Conservation (phyloP, 371 early-diverging fungal species). For the Mucor piriformis region DNA sequence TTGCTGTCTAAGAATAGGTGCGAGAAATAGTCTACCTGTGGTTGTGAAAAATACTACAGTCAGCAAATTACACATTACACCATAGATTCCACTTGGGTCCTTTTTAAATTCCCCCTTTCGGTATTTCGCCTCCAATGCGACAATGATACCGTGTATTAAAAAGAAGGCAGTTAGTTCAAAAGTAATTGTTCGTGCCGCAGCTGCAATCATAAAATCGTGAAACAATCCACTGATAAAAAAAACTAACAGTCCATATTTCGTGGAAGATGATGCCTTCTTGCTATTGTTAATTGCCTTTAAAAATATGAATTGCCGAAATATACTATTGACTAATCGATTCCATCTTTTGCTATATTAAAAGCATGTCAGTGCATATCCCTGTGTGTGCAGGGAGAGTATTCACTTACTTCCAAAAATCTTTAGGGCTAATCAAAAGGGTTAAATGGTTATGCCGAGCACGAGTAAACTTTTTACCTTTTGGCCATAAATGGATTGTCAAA, state of each 20-base stretch:
- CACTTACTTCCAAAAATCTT: conserved; percentile 29
- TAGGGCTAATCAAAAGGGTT: conserved; percentile 13
- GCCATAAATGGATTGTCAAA: conserved; percentile 27
- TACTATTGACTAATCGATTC: conserved; percentile 16
- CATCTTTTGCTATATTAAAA: conserved; percentile 17
- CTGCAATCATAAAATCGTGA: conserved; percentile 27
- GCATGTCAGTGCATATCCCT: background rate
- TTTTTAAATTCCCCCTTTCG: conserved; percentile 5
- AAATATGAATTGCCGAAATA: conserved; percentile 16
- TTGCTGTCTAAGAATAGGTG: conserved; percentile 15
- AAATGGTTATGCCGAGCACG: background rate
- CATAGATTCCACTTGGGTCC: background rate
- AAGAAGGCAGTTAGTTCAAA: conserved; percentile 23
- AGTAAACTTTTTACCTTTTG: conserved; percentile 8
- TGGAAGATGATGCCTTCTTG: background rate
- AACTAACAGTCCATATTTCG: conserved; percentile 6
- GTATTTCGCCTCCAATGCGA: conserved; percentile 10
- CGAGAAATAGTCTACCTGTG: conserved; percentile 19
- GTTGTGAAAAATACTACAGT: conserved; percentile 15
- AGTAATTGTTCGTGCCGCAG: conserved; percentile 15
- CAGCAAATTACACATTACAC: conserved; percentile 5
- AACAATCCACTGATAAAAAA: conserved; percentile 16
- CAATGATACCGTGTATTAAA: conserved; percentile 19
- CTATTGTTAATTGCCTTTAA: background rate
- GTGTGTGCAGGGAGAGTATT: background rate